Base-by-base conservation (phyloP, 495 filamentous ascomycete genomes). In the Penicillium robsamsonii region DNA sequence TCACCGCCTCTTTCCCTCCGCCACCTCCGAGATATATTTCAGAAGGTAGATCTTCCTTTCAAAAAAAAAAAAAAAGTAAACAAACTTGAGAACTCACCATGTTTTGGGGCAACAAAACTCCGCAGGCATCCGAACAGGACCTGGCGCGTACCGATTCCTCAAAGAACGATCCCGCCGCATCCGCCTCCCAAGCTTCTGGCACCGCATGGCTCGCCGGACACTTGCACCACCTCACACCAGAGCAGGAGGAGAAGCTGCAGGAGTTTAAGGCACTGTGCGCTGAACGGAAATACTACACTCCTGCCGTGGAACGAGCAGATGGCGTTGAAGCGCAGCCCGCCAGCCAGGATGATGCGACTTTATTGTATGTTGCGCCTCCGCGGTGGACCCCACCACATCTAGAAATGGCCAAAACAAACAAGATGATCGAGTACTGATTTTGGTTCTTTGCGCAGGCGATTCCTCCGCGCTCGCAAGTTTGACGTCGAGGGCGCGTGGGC, bases 301-400 rank as follows among this genome's bases (percentile, higher is more conserved):
- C 84, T 2, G 79, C 75, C 13, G 66, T 59, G 18, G 66, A 65
- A 47, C 56, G 45, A 48, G 47, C 57, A 1, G 70, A 73, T 27
- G 75, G 66, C 6, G 73, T 55, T 11, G 65, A 66, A 27, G 63
- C 58, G 15, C 57, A 66, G 52, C 68, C 65, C 17, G 67, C 87
- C 0, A 87, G 84, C 57, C 89, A 92, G 67, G 88, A 90, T 50
- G 90, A 95, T 77, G 84, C 88, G 67, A 91, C 88, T 5, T 71
- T 95, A 61, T 77, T 95, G 88, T 92, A 78, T 59, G 87, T 74
- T 55, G 56, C 54, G 50, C 42, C 13, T 50, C 29, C 29, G n/a
- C 46, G 33, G 31, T 30, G 29, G 18, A 37, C 47, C 12, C 22
- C 17, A 18, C n/a, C 55, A 52, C 53, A 51, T 46, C 41, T 58